Percentiles rank a stretch among this genome's conserved stretches.
These are phyloP conservation scores for Scortechinia acanthostroma DNA, from an alignment of 2,329 filamentous ascomycete species.

Conservation along the genomic window DNA sequence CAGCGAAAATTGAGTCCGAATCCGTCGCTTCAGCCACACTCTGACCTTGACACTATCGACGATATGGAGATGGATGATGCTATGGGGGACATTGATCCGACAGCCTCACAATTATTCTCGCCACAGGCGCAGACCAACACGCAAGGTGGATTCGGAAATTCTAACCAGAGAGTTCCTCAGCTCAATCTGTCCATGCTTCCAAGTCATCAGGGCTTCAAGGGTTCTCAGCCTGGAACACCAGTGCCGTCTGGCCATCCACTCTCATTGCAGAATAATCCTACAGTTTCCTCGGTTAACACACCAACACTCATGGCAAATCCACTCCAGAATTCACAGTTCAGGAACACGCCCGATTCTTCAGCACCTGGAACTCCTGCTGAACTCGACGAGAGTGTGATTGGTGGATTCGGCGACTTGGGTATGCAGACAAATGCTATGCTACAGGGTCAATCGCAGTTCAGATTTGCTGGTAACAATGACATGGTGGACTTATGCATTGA, in stretches of 20 bases:
- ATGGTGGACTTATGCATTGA: slow-evolving; percentile 55
- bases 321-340: slow-evolving; percentile 38
- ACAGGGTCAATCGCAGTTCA: slow-evolving; percentile 29
- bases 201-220: slow-evolving; percentile 57
- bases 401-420: slow-evolving; percentile 58
- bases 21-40: slow-evolving; percentile 30
- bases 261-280: slow-evolving; percentile 85
- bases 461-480: slow-evolving; percentile 17
- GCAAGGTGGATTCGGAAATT: slow-evolving; percentile 25
- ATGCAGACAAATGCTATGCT: slow-evolving; percentile 49
- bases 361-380: slow-evolving; percentile 66
- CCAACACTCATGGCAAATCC: slow-evolving; percentile 75
- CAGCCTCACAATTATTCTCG: slow-evolving; percentile 53
- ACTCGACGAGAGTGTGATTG: slow-evolving; percentile 59
- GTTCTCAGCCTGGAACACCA: slow-evolving; percentile 80
- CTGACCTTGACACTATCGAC: slow-evolving; percentile 78
- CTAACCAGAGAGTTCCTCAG: slow-evolving; percentile 52
- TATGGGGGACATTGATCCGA: slow-evolving; percentile 57
- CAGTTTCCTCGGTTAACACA: slow-evolving; percentile 93
- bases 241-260: slow-evolving; percentile 68
- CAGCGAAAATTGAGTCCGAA: slow-evolving; percentile 11
- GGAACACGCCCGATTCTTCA: slow-evolving; percentile 32
- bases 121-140: slow-evolving; percentile 65
- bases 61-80: slow-evolving; percentile 97
- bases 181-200: slow-evolving; percentile 66